These are phyloP conservation scores for Colletotrichum sp. DNA, from an alignment of 2,329 filamentous ascomycete genomes.

Conservation along the genomic window DNA sequence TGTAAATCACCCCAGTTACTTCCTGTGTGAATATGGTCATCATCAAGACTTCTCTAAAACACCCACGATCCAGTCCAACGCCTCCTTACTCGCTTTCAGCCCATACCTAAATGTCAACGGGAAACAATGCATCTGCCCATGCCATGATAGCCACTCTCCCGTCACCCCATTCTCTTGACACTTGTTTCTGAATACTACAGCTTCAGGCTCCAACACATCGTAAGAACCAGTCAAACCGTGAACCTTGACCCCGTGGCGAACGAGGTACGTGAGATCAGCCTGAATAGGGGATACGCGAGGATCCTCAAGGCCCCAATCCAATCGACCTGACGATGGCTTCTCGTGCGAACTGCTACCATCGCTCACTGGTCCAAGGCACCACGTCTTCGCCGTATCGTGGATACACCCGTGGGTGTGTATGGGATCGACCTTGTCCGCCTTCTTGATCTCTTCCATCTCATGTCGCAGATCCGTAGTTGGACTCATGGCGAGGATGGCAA, in stretches of 20 bases:
- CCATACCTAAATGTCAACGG: conserved; percentile 54
- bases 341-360: neutral
- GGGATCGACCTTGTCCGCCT: conserved; percentile 26
- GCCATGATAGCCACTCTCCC: conserved; percentile 64
- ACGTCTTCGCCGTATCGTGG: conserved; percentile 27
- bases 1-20: rapidly evolving
- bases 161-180: conserved; percentile 45
- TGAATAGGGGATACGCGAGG: conserved; percentile 54
- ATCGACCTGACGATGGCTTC: too few species aligned
- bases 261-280: conserved; percentile 39
- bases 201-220: conserved; percentile 60
- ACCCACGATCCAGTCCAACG: conserved; percentile 49
- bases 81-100: conserved; percentile 50
- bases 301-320: conserved; percentile 36
- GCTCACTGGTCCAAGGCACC: conserved; percentile 20
- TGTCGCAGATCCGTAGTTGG: conserved; percentile 46
- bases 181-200: conserved; percentile 50
- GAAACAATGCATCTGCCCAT: conserved; percentile 66
- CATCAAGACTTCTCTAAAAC: neutral
- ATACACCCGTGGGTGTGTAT: conserved; percentile 26
- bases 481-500: conserved; percentile 40
- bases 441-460: conserved; percentile 19
- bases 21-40: rapidly evolving
- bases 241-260: conserved; percentile 44
- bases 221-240: conserved; percentile 57